Evolutionary conservation across 352 stramenopile genomes (phyloP).

Genomic region (Phytophthora idaei): DNA sequence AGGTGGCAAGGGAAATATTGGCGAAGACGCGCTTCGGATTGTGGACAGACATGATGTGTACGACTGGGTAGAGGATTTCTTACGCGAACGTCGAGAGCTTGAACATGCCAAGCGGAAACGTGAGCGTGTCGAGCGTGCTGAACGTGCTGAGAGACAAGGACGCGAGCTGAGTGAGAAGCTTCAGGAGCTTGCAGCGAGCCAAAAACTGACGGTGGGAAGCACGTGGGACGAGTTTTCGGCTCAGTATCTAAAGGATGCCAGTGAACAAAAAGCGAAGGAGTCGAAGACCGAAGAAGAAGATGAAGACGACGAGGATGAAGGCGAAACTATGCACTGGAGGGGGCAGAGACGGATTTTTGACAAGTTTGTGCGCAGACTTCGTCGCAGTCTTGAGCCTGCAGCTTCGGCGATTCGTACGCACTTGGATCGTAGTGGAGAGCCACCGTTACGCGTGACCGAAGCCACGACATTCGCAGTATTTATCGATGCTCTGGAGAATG

Average conservation of each 20-base stretch:
- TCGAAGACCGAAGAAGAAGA: conserved; percentile 19
- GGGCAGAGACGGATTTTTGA: conserved; percentile 60
- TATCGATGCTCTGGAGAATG: conserved; percentile 34
- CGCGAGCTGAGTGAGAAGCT: conserved; percentile 41
- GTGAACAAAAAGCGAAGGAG: conserved; percentile 16
- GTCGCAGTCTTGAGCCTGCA: conserved; percentile 36
- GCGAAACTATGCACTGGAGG: conserved; percentile 47
- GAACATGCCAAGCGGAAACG: conserved; percentile 51
- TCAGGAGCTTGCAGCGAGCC: conserved; percentile 16
- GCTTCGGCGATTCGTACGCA: conserved; percentile 32
- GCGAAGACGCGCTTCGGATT: conserved; percentile 33
- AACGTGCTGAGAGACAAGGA: conserved; percentile 42
- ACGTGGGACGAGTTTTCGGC: conserved; percentile 36
- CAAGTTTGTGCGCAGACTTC: conserved; percentile 49
- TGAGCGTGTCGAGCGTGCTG: conserved; percentile 51
- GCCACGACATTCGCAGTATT: conserved; percentile 51
- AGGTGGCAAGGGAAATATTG: conserved; percentile 19
- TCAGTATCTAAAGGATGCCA: conserved; percentile 18
- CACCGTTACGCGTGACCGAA: conserved; percentile 36
- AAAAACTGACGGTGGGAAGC: conserved; percentile 32
- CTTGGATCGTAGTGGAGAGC: conserved; percentile 39
- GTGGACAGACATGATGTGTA: conserved; percentile 68
- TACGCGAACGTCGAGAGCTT: conserved; percentile 52
- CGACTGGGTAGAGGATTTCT: conserved; percentile 59
- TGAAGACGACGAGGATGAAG: conserved; percentile 11